Evolutionary conservation across 805 yeast species (phyloP), one percentile per base, ranked within the genome.

Genomic region (Pichia gijzeniarum): DNA sequence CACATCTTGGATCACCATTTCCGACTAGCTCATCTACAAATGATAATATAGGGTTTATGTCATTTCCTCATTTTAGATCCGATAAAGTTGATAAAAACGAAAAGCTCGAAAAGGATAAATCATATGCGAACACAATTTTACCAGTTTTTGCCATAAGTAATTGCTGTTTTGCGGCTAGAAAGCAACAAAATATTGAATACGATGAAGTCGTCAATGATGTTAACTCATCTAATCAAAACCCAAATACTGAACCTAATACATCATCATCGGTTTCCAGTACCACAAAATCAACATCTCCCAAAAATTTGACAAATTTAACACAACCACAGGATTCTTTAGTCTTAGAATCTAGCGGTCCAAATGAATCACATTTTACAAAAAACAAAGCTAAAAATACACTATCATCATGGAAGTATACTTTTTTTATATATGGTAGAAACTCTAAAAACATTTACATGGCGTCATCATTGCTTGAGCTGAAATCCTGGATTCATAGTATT

Each of bases 401-500:
- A n/a, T 17, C 6, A 5, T 13, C 44, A 4, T 13, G 22, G 3
- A 40, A 33, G 19, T 51, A 52, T 44, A 60, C 65, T 45, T 74
- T 64, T 49, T 65, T 64, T 45, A 57, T 74, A 9, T 71, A 69
- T 54, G 72, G 72, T 14, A 62, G 64, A 18, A 66, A 64, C 40
- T 64, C 70, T 28, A 70, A 65, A 43, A 65, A 63, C 35, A 54
- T 63, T 1, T 74, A 70, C 55, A 64, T 64, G 53, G 77, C 79
- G 13, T 61, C 57, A 6, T 63, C 64, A 19, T 57, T 59, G n/a
- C 61, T 61, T 19, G 85, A 79, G 35, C 63, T 74, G 61, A 56
- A 62, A n/a, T 73, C 74, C 19, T 83, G 90, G 90, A 70, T 81
- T 34, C 67, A 65, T 30, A 60, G 74, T 7, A 75, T 80, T 54